Conservation (phyloP, 1,139 yeast genomes). For the Saccharomyces hybrid region DNA sequence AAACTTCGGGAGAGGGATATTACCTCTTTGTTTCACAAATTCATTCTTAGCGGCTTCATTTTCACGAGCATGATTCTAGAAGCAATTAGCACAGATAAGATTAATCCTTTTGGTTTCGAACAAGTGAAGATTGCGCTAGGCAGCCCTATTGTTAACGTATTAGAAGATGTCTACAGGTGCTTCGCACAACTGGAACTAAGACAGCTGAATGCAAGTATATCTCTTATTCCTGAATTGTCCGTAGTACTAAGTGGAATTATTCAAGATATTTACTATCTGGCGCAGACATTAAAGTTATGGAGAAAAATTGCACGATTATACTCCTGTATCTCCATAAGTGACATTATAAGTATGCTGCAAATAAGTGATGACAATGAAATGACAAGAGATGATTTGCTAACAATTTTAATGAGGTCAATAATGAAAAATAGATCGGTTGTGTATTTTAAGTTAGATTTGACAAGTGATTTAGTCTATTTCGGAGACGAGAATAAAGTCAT, state of each 20-base stretch:
- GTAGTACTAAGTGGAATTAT: slow-evolving; percentile 11
- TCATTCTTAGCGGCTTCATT: slow-evolving; percentile 23
- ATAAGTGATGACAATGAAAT: slow-evolving; percentile 8
- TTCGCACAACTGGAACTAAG: slow-evolving; percentile 14
- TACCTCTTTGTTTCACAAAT: slow-evolving; percentile 11
- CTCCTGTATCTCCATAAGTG: slow-evolving; percentile 24
- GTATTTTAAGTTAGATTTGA: slow-evolving; percentile 26
- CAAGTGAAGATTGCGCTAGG: slow-evolving; percentile 19
- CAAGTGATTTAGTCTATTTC: slow-evolving; percentile 23
- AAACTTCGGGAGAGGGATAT: slow-evolving; percentile 7
- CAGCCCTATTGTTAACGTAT: slow-evolving; percentile 9
- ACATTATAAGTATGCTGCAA: slow-evolving; percentile 17
- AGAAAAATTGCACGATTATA: slow-evolving; percentile 23
- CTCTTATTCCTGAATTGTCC: slow-evolving; percentile 8
- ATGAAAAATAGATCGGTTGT: slow-evolving; percentile 20
- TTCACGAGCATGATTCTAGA: slow-evolving; percentile 19
- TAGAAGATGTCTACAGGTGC: slow-evolving; percentile 13
- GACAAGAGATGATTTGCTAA: slow-evolving; percentile 22
- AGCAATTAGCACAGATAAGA: slow-evolving; percentile 5
- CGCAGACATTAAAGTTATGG: slow-evolving; percentile 24
- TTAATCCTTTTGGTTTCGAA: slow-evolving; percentile 28
- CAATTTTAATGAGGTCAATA: slow-evolving; percentile 25
- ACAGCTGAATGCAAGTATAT: slow-evolving; percentile 11
- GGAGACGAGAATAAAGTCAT: slow-evolving; percentile 21
- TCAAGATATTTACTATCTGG: slow-evolving; percentile 13